Percentiles rank a stretch among this genome's conserved stretches.
Evolutionary conservation across 179 eudicot species (phyloP).

Genomic region (Sideroxylon spinosum): DNA sequence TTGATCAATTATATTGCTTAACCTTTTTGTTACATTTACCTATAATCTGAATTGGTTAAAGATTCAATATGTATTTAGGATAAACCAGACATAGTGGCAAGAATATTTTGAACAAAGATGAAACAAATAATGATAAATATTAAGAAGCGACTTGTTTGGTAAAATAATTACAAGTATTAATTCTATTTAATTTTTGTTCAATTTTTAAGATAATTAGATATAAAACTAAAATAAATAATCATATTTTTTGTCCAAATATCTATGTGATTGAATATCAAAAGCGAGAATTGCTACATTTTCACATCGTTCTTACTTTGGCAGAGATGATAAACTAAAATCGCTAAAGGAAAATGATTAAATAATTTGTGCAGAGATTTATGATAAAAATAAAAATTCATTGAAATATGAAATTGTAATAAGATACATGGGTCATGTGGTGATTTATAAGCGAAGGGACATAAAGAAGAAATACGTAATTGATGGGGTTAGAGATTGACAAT

Average conservation of each 20-base stretch:
- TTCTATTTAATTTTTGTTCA: not conserved
- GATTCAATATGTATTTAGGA: not conserved
- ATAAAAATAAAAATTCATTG: conserved; percentile 1
- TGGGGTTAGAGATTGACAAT: conserved; percentile 10
- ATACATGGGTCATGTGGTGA: conserved; percentile 16
- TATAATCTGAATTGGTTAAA: conserved; percentile 16
- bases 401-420: not conserved
- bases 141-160: no score
- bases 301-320: conserved; percentile 5
- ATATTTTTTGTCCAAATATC: not conserved
- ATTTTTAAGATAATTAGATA: no score
- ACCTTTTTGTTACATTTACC: conserved; percentile 12
- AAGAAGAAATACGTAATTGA: not conserved
- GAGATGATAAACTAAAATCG: not conserved
- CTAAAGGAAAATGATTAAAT: not conserved
- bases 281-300: conserved; percentile 16
- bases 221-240: no score
- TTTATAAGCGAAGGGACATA: conserved; percentile 9
- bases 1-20: not conserved
- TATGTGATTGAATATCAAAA: conserved; percentile 21
- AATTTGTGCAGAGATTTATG: not conserved
- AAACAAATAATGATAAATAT: no score
- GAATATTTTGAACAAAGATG: not conserved
- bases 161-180: not conserved
- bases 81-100: conserved; percentile 10